Conservation (phyloP, 345 rosid genomes). For the Salix arbutifolia region DNA sequence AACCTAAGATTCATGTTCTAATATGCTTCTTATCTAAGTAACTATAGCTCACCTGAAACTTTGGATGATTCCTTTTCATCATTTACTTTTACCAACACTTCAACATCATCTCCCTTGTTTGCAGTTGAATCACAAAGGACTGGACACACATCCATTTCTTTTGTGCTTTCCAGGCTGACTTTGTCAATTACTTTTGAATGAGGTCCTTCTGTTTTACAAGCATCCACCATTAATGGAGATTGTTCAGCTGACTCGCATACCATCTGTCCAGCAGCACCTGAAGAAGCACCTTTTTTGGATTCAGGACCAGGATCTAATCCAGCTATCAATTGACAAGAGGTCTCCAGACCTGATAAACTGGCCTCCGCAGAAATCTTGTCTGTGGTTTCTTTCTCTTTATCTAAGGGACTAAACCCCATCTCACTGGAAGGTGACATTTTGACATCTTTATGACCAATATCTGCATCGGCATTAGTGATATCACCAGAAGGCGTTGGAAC, state of each 20-base stretch:
- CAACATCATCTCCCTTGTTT: conserved; percentile 28
- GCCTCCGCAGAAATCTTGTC: conserved; percentile 17
- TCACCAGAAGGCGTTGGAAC: conserved; percentile 15
- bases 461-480: conserved; percentile 17
- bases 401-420: conserved; percentile 11
- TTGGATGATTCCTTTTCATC: conserved; percentile 23
- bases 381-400: conserved; percentile 21
- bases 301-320: conserved; percentile 22
- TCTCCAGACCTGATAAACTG: conserved; percentile 19
- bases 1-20: neutral
- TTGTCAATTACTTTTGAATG: conserved; percentile 17
- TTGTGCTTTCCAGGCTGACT: conserved; percentile 24
- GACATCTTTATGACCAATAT: conserved; percentile 27
- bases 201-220: conserved; percentile 27
- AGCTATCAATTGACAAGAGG: conserved; percentile 25
- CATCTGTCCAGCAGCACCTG: conserved; percentile 20
- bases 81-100: conserved; percentile 29
- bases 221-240: conserved; percentile 23
- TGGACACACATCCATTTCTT: conserved; percentile 23
- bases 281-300: conserved; percentile 20
- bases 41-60: conserved; percentile 40
- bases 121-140: conserved; percentile 27
- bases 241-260: conserved; percentile 20
- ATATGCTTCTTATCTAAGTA: neutral
- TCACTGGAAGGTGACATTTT: conserved; percentile 18